Evolutionary conservation across 768 basidiomycete genomes (phyloP).

Genomic region (Phaffia tasmanica): DNA sequence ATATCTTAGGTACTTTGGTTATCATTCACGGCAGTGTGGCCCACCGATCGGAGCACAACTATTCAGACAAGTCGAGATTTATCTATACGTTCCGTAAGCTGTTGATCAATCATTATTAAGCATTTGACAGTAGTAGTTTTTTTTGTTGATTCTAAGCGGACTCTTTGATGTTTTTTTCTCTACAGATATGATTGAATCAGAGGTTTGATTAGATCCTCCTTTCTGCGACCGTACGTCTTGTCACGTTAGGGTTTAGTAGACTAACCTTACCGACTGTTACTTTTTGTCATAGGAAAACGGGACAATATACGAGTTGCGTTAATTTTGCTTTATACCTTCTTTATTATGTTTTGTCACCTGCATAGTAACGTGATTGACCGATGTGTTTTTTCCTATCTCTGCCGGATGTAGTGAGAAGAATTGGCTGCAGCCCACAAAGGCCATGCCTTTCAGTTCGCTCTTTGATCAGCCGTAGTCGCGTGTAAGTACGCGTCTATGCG

Average conservation of each 20-base stretch:
- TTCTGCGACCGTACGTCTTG: no score
- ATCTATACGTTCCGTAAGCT: conserved; percentile 73
- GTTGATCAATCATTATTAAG: neutral
- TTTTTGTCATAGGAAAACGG: conserved; percentile 27
- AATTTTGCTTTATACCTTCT: neutral
- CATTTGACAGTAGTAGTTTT: neutral
- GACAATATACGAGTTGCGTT: conserved; percentile 48
- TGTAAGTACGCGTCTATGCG: no score
- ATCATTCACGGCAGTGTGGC: conserved; percentile 84
- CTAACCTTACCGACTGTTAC: neutral
- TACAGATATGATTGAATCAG: conserved; percentile 48
- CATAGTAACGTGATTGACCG: neutral
- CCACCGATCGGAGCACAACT: conserved; percentile 84
- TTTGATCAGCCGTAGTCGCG: conserved; percentile 26
- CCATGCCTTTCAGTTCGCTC: conserved; percentile 58
- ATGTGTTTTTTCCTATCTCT: neutral
- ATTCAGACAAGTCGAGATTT: conserved; percentile 58
- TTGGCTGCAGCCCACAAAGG: conserved; percentile 69
- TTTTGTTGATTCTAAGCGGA: neutral
- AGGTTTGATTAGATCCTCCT: conserved; percentile 38
- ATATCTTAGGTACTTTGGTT: conserved; percentile 63
- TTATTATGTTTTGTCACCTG: neutral
- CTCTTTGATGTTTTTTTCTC: conserved; percentile 6
- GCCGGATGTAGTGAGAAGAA: neutral
- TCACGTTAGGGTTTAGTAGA: neutral